Percentiles rank a stretch among this genome's conserved stretches.
Evolutionary conservation across 305 asterid species (phyloP).

Genomic region (Fraxinus velutina): DNA sequence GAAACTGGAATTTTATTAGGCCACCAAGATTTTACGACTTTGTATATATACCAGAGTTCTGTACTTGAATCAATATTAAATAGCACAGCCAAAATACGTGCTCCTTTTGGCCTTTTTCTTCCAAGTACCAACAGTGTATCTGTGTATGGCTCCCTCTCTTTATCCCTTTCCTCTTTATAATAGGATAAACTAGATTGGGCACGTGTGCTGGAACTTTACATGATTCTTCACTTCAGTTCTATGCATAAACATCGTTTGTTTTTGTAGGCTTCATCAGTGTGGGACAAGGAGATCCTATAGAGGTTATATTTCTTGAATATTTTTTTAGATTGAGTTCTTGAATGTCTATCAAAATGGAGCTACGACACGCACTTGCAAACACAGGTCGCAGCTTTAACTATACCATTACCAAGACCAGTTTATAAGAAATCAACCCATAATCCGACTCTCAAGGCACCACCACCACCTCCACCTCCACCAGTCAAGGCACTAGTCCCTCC

Average conservation of each 20-base stretch:
- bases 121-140: slow-evolving; percentile 4
- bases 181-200: background rate
- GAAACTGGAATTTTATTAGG: background rate
- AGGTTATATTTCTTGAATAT: background rate
- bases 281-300: background rate
- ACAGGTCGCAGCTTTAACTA: background rate
- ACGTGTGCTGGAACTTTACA: background rate
- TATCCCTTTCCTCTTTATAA: background rate
- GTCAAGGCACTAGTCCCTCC: background rate
- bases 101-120: slow-evolving; percentile 15
- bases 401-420: background rate
- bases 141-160: background rate
- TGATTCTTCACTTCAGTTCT: background rate
- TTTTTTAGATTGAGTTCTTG: background rate
- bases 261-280: background rate
- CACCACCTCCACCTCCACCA: background rate
- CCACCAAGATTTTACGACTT: background rate
- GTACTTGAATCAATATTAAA: background rate
- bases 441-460: background rate
- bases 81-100: background rate
- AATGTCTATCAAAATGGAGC: background rate
- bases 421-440: background rate
- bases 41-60: background rate
- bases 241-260: background rate
- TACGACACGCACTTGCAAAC: background rate